Conservation (phyloP, 352 stramenopile genomes). For the Pythium oligandrum region DNA sequence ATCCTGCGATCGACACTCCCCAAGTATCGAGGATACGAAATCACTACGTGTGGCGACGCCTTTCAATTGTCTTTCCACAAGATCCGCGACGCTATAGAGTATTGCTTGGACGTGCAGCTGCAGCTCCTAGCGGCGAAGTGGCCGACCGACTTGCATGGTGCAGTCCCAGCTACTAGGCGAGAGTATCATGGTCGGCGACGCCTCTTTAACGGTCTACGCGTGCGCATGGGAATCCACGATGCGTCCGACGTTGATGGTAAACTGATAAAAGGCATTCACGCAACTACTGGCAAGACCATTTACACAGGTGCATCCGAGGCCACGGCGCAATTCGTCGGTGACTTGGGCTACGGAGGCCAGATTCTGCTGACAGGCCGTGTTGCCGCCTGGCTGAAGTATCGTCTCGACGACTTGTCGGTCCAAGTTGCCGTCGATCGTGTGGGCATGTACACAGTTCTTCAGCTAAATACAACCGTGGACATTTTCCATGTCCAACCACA, state of each 20-base stretch:
- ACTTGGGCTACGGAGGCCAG: constrained; percentile 23
- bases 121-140: constrained; percentile 48
- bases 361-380: constrained; percentile 25
- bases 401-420: constrained; percentile 14
- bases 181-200: constrained; percentile 1
- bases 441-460: constrained; percentile 28
- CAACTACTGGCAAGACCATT: constrained; percentile 16
- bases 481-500: constrained; percentile 37
- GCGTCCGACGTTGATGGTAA: constrained; percentile 3
- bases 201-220: constrained; percentile 22
- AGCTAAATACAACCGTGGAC: constrained; percentile 34
- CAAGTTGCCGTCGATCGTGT: constrained; percentile 24
- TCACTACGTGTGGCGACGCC: constrained; percentile 63
- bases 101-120: constrained; percentile 54
- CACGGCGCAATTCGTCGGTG: constrained; percentile 18
- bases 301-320: constrained; percentile 20
- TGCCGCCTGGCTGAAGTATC: constrained; percentile 20
- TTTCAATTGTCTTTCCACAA: constrained; percentile 73
- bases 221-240: constrained; percentile 31
- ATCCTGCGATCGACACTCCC: constrained; percentile 22
- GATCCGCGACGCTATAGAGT: constrained; percentile 52
- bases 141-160: constrained; percentile 51
- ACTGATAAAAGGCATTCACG: constrained; percentile 17
- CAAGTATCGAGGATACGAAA: constrained; percentile 63
- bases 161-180: constrained; percentile 40